Evolutionary conservation across 1,284 basidiomycete species (phyloP).

Genomic region (Tilletia setariae): DNA sequence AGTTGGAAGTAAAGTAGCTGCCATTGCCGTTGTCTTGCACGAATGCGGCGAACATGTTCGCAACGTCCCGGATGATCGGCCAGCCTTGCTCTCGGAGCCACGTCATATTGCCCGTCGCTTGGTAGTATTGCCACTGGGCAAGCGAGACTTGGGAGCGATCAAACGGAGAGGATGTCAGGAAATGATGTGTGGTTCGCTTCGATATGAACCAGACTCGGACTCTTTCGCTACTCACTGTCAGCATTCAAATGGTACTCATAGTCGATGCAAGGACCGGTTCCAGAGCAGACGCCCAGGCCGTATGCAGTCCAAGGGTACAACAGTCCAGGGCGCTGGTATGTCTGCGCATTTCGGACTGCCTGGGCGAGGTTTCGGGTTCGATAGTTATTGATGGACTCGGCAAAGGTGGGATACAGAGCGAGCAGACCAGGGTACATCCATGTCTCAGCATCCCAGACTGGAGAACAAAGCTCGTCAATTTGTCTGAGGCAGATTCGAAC

Average conservation of each 20-base stretch:
- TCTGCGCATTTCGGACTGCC: constrained; percentile 18
- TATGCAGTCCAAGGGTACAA: constrained; percentile 43
- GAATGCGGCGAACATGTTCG: constrained; percentile 38
- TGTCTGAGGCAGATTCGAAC: background rate
- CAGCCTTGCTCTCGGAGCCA: constrained; percentile 35
- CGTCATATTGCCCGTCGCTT: constrained; percentile 32
- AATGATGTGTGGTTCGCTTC: background rate
- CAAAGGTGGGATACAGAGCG: constrained; percentile 31
- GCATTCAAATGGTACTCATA: constrained; percentile 40
- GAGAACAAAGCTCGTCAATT: constrained; percentile 10
- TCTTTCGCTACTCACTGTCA: background rate
- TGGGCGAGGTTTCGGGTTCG: constrained; percentile 22
- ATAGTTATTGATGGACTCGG: constrained; percentile 40
- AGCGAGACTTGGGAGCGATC: constrained; percentile 17
- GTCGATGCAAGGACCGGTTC: constrained; percentile 25
- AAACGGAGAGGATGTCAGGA: background rate
- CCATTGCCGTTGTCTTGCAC: constrained; percentile 28
- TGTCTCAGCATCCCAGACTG: constrained; percentile 39
- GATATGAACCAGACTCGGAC: background rate
- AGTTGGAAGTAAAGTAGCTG: constrained; percentile 27
- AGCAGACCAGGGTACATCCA: constrained; percentile 44
- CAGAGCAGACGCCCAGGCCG: constrained; percentile 30
- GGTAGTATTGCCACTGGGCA: constrained; percentile 37
- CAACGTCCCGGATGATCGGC: constrained; percentile 34
- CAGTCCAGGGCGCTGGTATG: constrained; percentile 26